Evolutionary conservation across 257 asterid species (phyloP).

Genomic region (Salvia rosmarinus): DNA sequence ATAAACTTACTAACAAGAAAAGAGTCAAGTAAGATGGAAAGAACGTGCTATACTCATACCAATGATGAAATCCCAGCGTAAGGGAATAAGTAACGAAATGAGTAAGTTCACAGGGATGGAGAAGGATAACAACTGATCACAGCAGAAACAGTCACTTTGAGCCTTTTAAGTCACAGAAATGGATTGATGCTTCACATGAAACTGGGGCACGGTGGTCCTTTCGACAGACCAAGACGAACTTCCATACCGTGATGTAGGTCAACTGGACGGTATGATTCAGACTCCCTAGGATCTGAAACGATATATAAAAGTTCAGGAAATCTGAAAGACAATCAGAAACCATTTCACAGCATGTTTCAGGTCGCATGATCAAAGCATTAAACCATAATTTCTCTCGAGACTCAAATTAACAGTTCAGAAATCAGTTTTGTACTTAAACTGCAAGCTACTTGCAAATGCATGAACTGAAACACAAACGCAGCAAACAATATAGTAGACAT

Average conservation of each 20-base stretch:
- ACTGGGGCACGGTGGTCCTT: conserved; percentile 83
- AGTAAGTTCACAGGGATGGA: conserved; percentile 1
- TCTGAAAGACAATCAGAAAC: neutral
- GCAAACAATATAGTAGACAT: neutral
- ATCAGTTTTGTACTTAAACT: neutral
- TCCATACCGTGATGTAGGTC: conserved; percentile 96
- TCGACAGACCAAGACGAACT: conserved; percentile 83
- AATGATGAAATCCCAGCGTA: neutral
- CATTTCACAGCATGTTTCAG: neutral
- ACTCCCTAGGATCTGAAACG: conserved; percentile 86
- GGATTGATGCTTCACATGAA: conserved; percentile 59
- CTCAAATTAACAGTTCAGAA: neutral
- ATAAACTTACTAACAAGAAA: neutral
- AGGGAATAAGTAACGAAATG: neutral
- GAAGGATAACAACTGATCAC: neutral
- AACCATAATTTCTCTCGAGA: neutral
- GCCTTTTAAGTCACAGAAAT: conserved; percentile 5
- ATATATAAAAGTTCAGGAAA: conserved; percentile 24
- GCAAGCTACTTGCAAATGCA: neutral
- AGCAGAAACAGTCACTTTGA: conserved; percentile 13
- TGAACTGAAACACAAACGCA: neutral
- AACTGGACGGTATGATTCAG: conserved; percentile 67
- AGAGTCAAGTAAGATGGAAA: neutral
- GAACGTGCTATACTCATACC: too few species aligned
- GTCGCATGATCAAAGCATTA: neutral